Percentiles rank a stretch among this genome's conserved stretches.
These are phyloP conservation scores for Cyclotella baltica DNA, from an alignment of 108 stramenopile genomes.

Conservation along the genomic window DNA sequence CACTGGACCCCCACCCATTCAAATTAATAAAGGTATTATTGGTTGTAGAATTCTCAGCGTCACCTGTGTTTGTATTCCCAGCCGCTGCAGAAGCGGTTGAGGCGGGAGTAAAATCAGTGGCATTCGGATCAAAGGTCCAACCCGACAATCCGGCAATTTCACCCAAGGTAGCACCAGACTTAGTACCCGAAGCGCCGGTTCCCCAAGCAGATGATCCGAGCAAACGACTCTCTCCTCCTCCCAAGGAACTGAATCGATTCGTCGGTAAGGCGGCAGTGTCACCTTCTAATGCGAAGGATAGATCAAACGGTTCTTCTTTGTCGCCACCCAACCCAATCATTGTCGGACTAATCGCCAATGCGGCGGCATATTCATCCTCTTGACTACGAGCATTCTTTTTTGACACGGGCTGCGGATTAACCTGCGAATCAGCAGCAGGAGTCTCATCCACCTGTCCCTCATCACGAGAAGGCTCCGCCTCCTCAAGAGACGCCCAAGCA, in stretches of 20 bases:
- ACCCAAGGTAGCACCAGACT: conserved; percentile 4
- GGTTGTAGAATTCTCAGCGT: conserved; percentile 16
- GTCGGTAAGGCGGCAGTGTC: conserved; percentile 39
- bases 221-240: conserved; percentile 58
- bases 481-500: conserved; percentile 66
- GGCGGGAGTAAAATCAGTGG: conserved; percentile 6
- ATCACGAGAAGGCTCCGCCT: conserved; percentile 64
- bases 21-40: conserved; percentile 22
- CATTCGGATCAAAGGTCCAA: conserved; percentile 39
- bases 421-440: not conserved
- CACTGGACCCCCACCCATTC: conserved; percentile 41
- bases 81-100: not conserved
- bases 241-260: conserved; percentile 52
- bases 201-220: conserved; percentile 48
- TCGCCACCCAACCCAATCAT: conserved; percentile 85
- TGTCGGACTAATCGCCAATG: conserved; percentile 78
- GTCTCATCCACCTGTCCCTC: conserved; percentile 12
- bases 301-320: conserved; percentile 46
- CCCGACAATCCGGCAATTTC: conserved; percentile 35
- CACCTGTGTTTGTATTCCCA: conserved; percentile 10
- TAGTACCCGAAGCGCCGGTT: conserved; percentile 50
- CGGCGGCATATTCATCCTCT: conserved; percentile 65
- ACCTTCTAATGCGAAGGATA: conserved; percentile 59
- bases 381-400: not conserved
- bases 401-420: conserved; percentile 28